These are phyloP conservation scores for Pseudogymnoascus sp. DNA, from an alignment of 2,329 filamentous ascomycete genomes.

Conservation along the genomic window DNA sequence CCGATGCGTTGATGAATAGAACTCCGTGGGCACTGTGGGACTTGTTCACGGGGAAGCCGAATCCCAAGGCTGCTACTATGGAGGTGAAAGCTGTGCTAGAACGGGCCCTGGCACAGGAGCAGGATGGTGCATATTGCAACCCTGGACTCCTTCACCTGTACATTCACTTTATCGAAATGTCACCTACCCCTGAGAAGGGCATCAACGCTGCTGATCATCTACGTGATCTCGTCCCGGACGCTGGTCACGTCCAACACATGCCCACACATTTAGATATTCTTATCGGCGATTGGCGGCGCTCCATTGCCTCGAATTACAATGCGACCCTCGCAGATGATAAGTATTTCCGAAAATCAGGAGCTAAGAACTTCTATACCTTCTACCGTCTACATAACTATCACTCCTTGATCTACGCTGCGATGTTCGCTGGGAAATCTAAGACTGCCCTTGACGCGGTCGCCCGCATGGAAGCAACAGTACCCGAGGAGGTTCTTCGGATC, in stretches of 20 bases:
- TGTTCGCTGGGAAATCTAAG: conserved; percentile 61
- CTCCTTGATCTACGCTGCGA: conserved; percentile 67
- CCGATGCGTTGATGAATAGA: conserved; percentile 57
- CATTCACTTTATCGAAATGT: conserved; percentile 75
- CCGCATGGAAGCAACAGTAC: conserved; percentile 53
- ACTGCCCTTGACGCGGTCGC: conserved; percentile 53
- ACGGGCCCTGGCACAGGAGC: conserved; percentile 40
- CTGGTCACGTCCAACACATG: conserved; percentile 68
- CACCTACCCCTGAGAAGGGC: conserved; percentile 53
- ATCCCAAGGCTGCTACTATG: conserved; percentile 44
- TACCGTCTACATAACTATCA: conserved; percentile 71
- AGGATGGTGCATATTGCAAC: conserved; percentile 42
- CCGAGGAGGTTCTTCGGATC: conserved; percentile 55
- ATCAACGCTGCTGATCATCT: conserved; percentile 53
- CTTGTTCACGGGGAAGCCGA: conserved; percentile 48
- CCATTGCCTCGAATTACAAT: conserved; percentile 57
- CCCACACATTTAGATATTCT: conserved; percentile 69
- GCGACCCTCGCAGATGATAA: conserved; percentile 62
- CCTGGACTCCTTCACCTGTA: conserved; percentile 68
- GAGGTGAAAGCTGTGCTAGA: conserved; percentile 54
- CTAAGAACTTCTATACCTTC: conserved; percentile 66
- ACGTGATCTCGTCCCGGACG: conserved; percentile 57
- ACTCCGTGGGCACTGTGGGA: conserved; percentile 61
- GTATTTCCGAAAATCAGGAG: conserved; percentile 53
- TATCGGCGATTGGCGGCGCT: conserved; percentile 60